Conservation (phyloP, 805 yeast genomes). For the Hanseniaspora mollemarum region DNA sequence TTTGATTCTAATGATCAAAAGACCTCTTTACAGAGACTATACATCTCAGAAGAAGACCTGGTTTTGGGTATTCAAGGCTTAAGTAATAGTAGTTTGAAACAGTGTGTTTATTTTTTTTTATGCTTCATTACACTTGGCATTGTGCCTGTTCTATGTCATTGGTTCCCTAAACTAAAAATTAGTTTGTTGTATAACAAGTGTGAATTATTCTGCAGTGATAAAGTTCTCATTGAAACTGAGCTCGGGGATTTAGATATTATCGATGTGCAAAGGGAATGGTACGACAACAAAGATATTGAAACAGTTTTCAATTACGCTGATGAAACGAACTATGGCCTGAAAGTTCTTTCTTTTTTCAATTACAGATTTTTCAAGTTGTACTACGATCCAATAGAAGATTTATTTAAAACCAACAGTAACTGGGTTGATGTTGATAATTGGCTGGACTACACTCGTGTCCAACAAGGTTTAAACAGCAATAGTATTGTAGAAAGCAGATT, state of each 20-base stretch:
- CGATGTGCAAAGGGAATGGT: slow-evolving; percentile 46
- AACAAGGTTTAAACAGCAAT: slow-evolving; percentile 59
- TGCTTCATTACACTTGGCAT: slow-evolving; percentile 58
- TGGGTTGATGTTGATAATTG: slow-evolving; percentile 74
- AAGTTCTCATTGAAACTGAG: slow-evolving; percentile 91
- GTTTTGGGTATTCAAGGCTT: slow-evolving; percentile 93
- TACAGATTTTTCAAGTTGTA: slow-evolving; percentile 76
- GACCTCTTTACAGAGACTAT: slow-evolving; percentile 61
- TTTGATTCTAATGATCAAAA: slow-evolving; percentile 32
- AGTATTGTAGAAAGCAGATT: slow-evolving; percentile 50
- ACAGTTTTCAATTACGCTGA: slow-evolving; percentile 38
- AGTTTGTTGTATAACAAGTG: slow-evolving; percentile 50
- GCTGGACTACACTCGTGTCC: slow-evolving; percentile 45
- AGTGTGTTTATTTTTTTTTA: slow-evolving; percentile 39
- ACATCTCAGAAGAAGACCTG: slow-evolving; percentile 89
- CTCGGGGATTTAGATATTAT: slow-evolving; percentile 69
- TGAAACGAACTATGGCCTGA: slow-evolving; percentile 38
- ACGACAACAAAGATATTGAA: slow-evolving; percentile 54
- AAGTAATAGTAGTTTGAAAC: slow-evolving; percentile 39
- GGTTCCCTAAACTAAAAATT: slow-evolving; percentile 75
- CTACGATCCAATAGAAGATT: slow-evolving; percentile 78
- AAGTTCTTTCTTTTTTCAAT: slow-evolving; percentile 56
- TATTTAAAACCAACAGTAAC: slow-evolving; percentile 68
- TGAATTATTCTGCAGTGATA: slow-evolving; percentile 73
- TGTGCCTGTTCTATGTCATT: slow-evolving; percentile 59